Evolutionary conservation across 2,329 filamentous ascomycete genomes (phyloP).

Genomic region (Dactylellina sp.): DNA sequence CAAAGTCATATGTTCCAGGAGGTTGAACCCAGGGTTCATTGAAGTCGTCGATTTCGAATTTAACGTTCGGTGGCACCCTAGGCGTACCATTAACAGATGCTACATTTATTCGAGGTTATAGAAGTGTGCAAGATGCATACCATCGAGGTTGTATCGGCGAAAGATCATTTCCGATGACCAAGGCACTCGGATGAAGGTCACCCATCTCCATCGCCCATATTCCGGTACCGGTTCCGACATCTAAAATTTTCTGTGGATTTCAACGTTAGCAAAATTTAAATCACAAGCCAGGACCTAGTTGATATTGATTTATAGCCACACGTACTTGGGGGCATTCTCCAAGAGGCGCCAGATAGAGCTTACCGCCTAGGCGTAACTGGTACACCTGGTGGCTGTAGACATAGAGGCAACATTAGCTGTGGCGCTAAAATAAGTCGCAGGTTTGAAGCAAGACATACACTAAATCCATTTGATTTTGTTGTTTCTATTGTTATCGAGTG

Average conservation of each 20-base stretch:
- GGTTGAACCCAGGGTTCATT: constrained; percentile 61
- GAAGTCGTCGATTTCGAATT: constrained; percentile 62
- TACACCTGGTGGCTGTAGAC: constrained; percentile 60
- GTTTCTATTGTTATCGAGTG: constrained; percentile 31
- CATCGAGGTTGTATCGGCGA: constrained; percentile 61
- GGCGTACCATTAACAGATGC: constrained; percentile 4
- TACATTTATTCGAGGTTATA: constrained; percentile 32
- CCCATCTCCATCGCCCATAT: constrained; percentile 63
- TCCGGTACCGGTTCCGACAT: constrained; percentile 62
- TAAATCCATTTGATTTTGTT: constrained; percentile 57
- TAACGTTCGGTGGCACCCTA: constrained; percentile 57
- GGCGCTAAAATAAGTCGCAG: not conserved
- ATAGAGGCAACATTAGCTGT: not conserved
- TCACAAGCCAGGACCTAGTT: constrained; percentile 2
- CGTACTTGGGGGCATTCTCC: constrained; percentile 59
- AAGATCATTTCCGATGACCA: constrained; percentile 58
- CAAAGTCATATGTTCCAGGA: constrained; percentile 68
- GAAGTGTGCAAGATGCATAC: constrained; percentile 24
- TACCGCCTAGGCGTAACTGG: constrained; percentile 62
- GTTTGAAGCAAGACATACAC: constrained; percentile 27
- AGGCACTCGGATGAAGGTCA: constrained; percentile 57
- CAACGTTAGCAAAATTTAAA: not conserved
- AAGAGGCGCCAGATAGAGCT: constrained; percentile 64
- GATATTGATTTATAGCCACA: not conserved
- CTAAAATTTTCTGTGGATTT: constrained; percentile 61